Percentiles rank a stretch among this genome's conserved stretches.
phyloP scores from a whole-genome alignment of 441 rosid species.

The Biscutella auriculata region DNA sequence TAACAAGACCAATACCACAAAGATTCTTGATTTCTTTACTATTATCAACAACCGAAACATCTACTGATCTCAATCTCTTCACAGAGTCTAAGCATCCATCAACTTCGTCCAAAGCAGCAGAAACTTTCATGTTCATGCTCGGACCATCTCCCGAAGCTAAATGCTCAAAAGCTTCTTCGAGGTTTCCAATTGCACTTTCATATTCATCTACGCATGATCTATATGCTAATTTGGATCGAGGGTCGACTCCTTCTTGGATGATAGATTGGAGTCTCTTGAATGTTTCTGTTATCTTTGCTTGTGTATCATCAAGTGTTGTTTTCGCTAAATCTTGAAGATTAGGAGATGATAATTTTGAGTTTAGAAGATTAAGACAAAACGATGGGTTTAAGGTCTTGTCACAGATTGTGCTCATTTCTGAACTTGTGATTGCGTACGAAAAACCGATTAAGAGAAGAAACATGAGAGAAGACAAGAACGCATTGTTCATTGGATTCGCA shows the following conservation, averaged over 20 bases:
- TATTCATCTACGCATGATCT: conserved; percentile 18
- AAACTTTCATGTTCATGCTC: conserved; percentile 18
- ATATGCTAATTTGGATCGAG: conserved; percentile 19
- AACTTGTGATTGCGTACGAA: conserved; percentile 19
- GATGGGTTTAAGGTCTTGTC: conserved; percentile 17
- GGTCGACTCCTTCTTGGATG: conserved; percentile 19
- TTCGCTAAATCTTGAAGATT: conserved; percentile 18
- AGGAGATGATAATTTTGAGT: conserved; percentile 7
- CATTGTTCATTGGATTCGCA: conserved; percentile 17
- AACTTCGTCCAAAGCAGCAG: conserved; percentile 22
- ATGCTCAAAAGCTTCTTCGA: conserved; percentile 16
- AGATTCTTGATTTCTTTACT: conserved; percentile 13
- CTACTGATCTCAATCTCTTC: conserved; percentile 16
- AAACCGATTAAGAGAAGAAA: conserved; percentile 13
- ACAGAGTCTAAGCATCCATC: conserved; percentile 17
- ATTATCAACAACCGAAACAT: conserved; percentile 14
- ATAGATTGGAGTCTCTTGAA: conserved; percentile 15
- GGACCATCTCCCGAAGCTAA: conserved; percentile 16
- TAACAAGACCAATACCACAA: conserved; percentile 24
- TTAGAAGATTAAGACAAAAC: conserved; percentile 15
- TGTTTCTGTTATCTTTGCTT: conserved; percentile 9
- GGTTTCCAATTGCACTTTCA: neutral
- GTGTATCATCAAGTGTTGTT: conserved; percentile 14
- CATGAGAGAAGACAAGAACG: conserved; percentile 24
- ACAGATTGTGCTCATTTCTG: conserved; percentile 16